Evolutionary conservation across 169 alveolate genomes (phyloP).

Genomic region (Eimeria zaria): DNA sequence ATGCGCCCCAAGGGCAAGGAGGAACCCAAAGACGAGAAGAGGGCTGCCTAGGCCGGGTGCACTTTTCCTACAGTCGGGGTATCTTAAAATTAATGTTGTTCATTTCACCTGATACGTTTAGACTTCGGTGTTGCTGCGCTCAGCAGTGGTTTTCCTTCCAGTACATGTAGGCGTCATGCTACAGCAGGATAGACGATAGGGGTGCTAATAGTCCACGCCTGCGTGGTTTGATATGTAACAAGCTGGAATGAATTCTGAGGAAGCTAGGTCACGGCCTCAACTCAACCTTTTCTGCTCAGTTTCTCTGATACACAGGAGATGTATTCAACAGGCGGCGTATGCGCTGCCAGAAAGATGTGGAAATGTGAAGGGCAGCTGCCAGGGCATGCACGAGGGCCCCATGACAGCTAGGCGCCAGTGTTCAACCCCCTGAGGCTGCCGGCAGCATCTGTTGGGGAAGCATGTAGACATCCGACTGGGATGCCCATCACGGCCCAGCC

Average conservation of each 20-base stretch:
- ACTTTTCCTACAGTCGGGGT: background rate
- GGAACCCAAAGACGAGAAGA: slow-evolving; percentile 33
- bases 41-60: background rate
- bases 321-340: background rate
- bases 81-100: background rate
- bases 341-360: too few species aligned
- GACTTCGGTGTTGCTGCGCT: background rate
- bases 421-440: background rate
- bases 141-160: background rate
- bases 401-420: background rate
- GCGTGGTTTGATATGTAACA: background rate
- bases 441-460: background rate
- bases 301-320: background rate
- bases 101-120: background rate
- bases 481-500: too few species aligned
- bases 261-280: background rate
- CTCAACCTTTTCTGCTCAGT: background rate
- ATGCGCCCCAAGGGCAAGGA: slow-evolving; percentile 90
- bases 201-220: background rate
- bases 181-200: background rate
- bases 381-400: background rate
- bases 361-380: background rate
- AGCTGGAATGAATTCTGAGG: background rate
- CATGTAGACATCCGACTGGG: background rate
- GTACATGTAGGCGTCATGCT: background rate